These are phyloP conservation scores for Bauhinia variegata DNA, from an alignment of 306 rosid genomes.

Conservation along the genomic window DNA sequence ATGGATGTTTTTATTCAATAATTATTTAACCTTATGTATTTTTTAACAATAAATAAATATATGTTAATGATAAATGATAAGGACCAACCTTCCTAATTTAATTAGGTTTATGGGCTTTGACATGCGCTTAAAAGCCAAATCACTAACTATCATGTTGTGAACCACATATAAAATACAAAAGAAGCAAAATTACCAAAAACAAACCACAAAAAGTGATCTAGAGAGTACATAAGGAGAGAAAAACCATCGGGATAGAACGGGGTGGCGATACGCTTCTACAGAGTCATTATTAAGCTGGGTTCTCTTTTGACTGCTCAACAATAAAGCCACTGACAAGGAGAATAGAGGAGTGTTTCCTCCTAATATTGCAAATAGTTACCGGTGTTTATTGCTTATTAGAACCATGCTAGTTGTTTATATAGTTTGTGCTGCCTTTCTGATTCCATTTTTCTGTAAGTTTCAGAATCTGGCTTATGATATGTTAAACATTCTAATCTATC, in stretches of 20 bases:
- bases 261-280: too few species aligned
- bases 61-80: slow-evolving; percentile 78
- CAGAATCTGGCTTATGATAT: slow-evolving; percentile 19
- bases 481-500: not conserved
- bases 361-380: slow-evolving; percentile 47
- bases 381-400: slow-evolving; percentile 70
- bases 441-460: slow-evolving; percentile 79
- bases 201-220: too few species aligned
- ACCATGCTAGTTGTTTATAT: slow-evolving; percentile 64
- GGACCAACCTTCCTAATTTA: too few species aligned
- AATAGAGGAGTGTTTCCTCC: slow-evolving; percentile 77
- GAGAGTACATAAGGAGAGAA: too few species aligned
- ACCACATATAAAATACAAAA: too few species aligned
- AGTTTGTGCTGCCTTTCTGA: slow-evolving; percentile 66
- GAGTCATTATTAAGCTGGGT: too few species aligned
- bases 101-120: too few species aligned
- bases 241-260: too few species aligned
- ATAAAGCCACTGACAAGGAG: slow-evolving; percentile 84
- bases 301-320: too few species aligned
- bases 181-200: too few species aligned
- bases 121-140: too few species aligned
- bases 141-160: too few species aligned
- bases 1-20: slow-evolving; percentile 22
- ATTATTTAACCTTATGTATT: slow-evolving; percentile 29
- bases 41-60: slow-evolving; percentile 64